Evolutionary conservation across 2,329 filamentous ascomycete species (phyloP), one percentile per base, ranked within the genome.

Genomic region (Talaromyces sp.): DNA sequence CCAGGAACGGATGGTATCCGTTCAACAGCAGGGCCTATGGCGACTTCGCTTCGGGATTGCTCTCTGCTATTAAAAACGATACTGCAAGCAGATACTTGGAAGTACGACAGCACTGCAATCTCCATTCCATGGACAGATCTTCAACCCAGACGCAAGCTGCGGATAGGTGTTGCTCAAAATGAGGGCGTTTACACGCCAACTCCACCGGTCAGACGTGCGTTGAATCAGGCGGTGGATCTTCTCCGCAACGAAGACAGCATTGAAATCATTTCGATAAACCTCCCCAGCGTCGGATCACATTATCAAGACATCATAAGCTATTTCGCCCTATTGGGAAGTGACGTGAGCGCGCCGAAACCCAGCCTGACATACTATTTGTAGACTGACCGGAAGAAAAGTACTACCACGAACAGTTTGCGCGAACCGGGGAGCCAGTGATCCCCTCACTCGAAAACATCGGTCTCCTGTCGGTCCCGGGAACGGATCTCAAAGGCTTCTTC

Each of bases 401-500:
- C 42, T 62, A 62, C 50, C 39, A 58, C 31, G 33, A 62, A 37
- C 60, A 57, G 12, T 11, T 62, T 16, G 50, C 52, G 23, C 52
- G 33, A n/a, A 62, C 60, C 5, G 60, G 42, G 8, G 60, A 62
- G 16, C 60, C 60, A 25, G 31, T 33, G 16, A 46, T 62, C 31
- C 60, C 60, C 16, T 56, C 60, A 5, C 52, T 62, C 39, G 21
- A 58, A 52, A 31, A 54, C n/a, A 44, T 57, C n/a, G 60, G 60
- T 11, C 39, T 62, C 37, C 33, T 58, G 5, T 18, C 48, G 9
- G 4, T 62, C 9, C 31, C 50, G n/a, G 56, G 31, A 44, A 67
- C 73, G 33, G 72, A 55, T 25, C 58, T 82, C 35, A 73, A 80
- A 28, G 74, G 72, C 21, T 66, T 81, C 3, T 81, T 75, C 63